Evolutionary conservation across 2,329 filamentous ascomycete species (phyloP).

Genomic region (Pseudogymnoascus sp.): DNA sequence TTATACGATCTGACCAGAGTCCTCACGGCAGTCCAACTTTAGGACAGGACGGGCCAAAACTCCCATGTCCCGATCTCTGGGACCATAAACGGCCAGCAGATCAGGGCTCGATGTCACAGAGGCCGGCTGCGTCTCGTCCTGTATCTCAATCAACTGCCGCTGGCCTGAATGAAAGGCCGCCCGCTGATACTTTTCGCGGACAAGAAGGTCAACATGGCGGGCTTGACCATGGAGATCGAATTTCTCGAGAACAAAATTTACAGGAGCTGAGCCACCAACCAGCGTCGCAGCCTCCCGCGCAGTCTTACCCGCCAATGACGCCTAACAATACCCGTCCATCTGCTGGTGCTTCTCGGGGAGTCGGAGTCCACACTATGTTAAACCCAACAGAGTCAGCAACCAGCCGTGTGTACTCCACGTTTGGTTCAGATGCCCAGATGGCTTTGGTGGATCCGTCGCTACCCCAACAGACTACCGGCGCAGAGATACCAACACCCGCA

Average conservation of each 20-base stretch:
- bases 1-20: conserved; percentile 16
- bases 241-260: not conserved
- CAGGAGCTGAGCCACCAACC: not conserved
- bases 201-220: not conserved
- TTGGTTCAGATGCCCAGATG: not conserved
- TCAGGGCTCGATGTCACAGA: conserved; percentile 58
- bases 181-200: not conserved
- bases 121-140: conserved; percentile 49
- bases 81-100: conserved; percentile 47
- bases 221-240: not conserved
- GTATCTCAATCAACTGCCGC: conserved; percentile 38
- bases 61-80: conserved; percentile 53
- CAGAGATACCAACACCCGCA: not conserved
- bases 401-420: not conserved
- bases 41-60: conserved; percentile 24
- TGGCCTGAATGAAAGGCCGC: conserved; percentile 20
- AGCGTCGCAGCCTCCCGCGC: conserved; percentile 12
- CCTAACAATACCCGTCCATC: conserved; percentile 17
- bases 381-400: conserved; percentile 22
- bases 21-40: not conserved
- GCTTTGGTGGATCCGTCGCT: not conserved
- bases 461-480: not conserved
- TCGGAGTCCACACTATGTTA: conserved; percentile 31
- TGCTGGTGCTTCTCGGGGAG: conserved; percentile 23
- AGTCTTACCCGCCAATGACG: conserved; percentile 14